Conservation (phyloP, 2,329 filamentous ascomycete genomes). For the Paracoccidioides brasiliensis region DNA sequence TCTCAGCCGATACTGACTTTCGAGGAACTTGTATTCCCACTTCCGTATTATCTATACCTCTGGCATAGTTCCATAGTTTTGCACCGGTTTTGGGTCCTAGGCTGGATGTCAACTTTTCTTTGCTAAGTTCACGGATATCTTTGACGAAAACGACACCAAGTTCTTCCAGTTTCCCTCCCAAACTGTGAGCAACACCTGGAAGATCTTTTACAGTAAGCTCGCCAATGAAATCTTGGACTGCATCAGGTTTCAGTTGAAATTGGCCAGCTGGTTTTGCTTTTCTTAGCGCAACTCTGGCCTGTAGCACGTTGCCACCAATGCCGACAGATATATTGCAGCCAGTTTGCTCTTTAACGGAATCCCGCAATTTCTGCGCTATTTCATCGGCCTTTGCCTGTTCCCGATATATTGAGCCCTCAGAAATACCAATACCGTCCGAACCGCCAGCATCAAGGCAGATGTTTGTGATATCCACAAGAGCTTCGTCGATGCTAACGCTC, state of each 20-base stretch:
- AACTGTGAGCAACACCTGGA: conserved; percentile 84
- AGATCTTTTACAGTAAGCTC: conserved; percentile 66
- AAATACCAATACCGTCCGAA: conserved; percentile 50
- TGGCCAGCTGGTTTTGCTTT: conserved; percentile 93
- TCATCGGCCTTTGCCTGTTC: conserved; percentile 69
- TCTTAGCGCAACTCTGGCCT: conserved; percentile 79
- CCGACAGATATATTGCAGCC: conserved; percentile 84
- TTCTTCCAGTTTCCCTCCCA: conserved; percentile 76
- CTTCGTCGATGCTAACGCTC: conserved; percentile 95
- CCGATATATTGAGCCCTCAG: conserved; percentile 56
- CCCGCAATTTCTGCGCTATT: conserved; percentile 54
- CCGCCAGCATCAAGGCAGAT: conserved; percentile 53
- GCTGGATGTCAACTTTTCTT: conserved; percentile 57
- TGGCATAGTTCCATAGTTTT: conserved; percentile 78
- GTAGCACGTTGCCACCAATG: conserved; percentile 78
- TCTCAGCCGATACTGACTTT: conserved; percentile 92
- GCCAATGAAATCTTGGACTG: conserved; percentile 63
- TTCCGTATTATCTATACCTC: conserved; percentile 73
- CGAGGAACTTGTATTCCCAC: conserved; percentile 74
- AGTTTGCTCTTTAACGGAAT: conserved; percentile 58
- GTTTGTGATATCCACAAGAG: conserved; percentile 67
- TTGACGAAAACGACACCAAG: conserved; percentile 70
- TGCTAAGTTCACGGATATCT: conserved; percentile 64
- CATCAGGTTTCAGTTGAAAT: conserved; percentile 71
- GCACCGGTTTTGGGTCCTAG: conserved; percentile 88